Base-by-base conservation (phyloP, 192 early-diverging fungal genomes). In the Radiomyces spectabilis region DNA sequence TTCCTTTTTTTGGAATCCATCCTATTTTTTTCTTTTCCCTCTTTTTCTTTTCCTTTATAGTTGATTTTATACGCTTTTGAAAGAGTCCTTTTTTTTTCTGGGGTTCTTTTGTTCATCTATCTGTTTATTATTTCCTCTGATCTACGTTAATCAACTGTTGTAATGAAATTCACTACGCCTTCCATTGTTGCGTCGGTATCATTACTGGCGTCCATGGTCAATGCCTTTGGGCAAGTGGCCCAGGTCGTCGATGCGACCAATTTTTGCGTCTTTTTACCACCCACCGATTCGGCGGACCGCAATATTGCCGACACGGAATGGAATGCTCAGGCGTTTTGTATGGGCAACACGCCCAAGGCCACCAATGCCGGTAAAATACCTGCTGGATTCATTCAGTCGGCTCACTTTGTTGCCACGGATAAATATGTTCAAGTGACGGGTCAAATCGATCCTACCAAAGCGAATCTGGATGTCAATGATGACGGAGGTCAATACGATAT, bases 401-500 rank as follows among this genome's bases (percentile, higher is more conserved):
- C 65, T 4, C 66, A 80, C 13, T 77, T 55, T 37, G 53, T 57
- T 5, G 48, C 47, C 0, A 41, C 34, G 4, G 51, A 61, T 12
- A 40, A 12, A 0, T 80, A 72, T 16, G 72, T 80, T 8, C 78
- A 80, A 51, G 55, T 76, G 26, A 80, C 78, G 13, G 78, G 78
- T 27, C 61, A 59, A 16, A 77, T 80, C 9, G 63, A 80, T 41
- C 46, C 52, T 15, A 25, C 41, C 12, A 68, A 65, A 40, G 73
- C 61, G n/a, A 57, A 57, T 7, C 50, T 76, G 15, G 51, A 55
- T 4, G 3, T 38, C 6, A 61, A 35, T 19, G 78, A 80, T 44
- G 70, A 67, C n/a, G 78, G 78, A 22, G 78, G 78, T 51, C 78
- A 77, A 48, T 71, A 71, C 18, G 78, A 80, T 65, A 40, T 57